These are phyloP conservation scores for Chlamydomonas reinhardtii DNA, from an alignment of 163 green algal species.

Conservation along the genomic window DNA sequence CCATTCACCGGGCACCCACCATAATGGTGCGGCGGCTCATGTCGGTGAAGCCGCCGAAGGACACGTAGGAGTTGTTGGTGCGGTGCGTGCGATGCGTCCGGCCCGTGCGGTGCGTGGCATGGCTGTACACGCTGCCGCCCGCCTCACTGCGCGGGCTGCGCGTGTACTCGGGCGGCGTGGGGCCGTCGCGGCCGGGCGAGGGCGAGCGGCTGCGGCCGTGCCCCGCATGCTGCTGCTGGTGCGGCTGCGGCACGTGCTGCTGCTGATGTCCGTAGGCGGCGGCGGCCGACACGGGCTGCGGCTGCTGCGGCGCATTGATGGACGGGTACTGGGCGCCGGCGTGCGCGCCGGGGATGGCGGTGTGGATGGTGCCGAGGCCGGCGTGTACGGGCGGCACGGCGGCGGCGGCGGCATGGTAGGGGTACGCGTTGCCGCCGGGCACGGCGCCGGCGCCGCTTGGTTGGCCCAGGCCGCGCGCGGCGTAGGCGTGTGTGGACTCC, in stretches of 20 bases:
- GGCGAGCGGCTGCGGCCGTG: not conserved
- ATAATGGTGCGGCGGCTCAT: constrained; percentile 62
- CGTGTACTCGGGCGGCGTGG: constrained; percentile 21
- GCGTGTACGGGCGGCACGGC: too few species aligned
- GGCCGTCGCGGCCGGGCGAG: not conserved
- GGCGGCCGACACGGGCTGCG: not conserved
- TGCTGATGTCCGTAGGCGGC: not conserved
- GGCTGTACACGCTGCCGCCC: constrained; percentile 52
- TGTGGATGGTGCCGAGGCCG: not conserved
- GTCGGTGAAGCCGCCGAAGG: constrained; percentile 55
- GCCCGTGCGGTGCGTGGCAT: constrained; percentile 55
- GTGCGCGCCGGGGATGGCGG: not conserved
- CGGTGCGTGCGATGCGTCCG: constrained; percentile 50
- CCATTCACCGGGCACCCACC: not conserved
- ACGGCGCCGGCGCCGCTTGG: too few species aligned
- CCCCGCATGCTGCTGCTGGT: not conserved
- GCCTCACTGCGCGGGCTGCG: constrained; percentile 56
- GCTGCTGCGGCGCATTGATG: not conserved
- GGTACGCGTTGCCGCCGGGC: too few species aligned
- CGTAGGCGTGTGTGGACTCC: constrained; percentile 47
- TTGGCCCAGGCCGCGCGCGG: constrained; percentile 2
- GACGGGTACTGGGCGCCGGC: constrained; percentile 1
- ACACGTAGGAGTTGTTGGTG: constrained; percentile 53
- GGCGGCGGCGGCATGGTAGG: too few species aligned
- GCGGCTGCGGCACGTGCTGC: not conserved